These are phyloP conservation scores for Pseudocercospora ulei DNA, from an alignment of 2,329 filamentous ascomycete species.

Conservation along the genomic window DNA sequence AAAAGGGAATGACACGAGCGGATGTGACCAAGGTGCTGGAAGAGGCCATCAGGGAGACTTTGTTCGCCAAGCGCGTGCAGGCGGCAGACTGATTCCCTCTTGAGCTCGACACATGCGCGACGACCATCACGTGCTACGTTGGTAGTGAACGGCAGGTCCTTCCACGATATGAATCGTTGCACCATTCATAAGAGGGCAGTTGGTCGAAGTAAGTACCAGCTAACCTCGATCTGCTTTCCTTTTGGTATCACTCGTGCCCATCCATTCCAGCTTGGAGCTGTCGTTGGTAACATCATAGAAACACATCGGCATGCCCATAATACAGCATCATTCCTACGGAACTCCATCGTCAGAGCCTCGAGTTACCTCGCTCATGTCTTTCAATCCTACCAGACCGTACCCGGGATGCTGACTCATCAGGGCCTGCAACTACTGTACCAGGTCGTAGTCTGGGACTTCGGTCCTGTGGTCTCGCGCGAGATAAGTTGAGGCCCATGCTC, in stretches of 20 bases:
- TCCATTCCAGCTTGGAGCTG: not conserved
- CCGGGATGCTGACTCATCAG: slow-evolving; percentile 1
- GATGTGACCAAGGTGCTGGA: too few species aligned
- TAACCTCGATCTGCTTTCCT: slow-evolving; percentile 3
- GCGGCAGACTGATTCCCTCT: too few species aligned
- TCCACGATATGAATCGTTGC: not conserved
- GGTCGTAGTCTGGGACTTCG: slow-evolving; percentile 11
- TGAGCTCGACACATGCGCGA: too few species aligned
- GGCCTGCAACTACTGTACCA: slow-evolving; percentile 2
- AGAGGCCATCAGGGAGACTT: too few species aligned
- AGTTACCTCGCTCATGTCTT: slow-evolving; percentile 3
- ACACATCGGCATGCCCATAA: slow-evolving; percentile 3
- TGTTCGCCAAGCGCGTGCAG: too few species aligned
- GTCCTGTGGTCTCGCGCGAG: slow-evolving; percentile 21
- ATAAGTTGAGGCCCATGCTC: slow-evolving; percentile 37
- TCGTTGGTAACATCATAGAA: slow-evolving; percentile 3
- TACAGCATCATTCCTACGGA: not conserved
- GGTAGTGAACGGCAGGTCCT: too few species aligned
- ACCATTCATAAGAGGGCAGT: slow-evolving; percentile 1
- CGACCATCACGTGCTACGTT: too few species aligned
- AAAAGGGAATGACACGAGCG: too few species aligned
- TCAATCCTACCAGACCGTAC: slow-evolving; percentile 2
- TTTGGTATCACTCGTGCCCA: slow-evolving; percentile 7
- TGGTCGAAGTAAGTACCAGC: slow-evolving; percentile 5
- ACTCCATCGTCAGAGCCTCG: slow-evolving; percentile 2